These are phyloP conservation scores for Dimargaris xerosporica DNA, from an alignment of 192 early-diverging fungal genomes.

Conservation along the genomic window DNA sequence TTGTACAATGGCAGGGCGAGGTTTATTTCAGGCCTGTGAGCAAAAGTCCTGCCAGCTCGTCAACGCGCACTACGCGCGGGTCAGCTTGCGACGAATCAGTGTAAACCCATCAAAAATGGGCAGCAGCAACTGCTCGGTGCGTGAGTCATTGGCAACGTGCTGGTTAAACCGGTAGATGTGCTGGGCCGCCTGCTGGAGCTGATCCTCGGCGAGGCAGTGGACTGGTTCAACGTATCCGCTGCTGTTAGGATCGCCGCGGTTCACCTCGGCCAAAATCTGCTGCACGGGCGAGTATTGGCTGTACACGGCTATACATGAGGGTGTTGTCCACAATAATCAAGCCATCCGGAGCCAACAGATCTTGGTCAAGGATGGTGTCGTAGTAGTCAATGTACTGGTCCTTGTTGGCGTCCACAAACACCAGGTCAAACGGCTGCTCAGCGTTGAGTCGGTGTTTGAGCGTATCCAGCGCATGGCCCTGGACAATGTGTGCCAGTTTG, in stretches of 20 bases:
- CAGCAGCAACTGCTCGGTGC: constrained; percentile 38
- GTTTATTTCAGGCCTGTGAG: too few species aligned
- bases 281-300: not conserved
- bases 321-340: constrained; percentile 53
- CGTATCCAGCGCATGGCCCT: constrained; percentile 27
- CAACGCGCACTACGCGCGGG: too few species aligned
- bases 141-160: constrained; percentile 38
- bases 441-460: constrained; percentile 19
- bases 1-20: too few species aligned
- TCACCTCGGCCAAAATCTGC: not conserved
- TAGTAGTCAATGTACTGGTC: constrained; percentile 44
- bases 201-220: not conserved
- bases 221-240: too few species aligned
- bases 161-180: constrained; percentile 42
- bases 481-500: constrained; percentile 26
- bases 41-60: too few species aligned
- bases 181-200: not conserved
- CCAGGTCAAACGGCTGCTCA: constrained; percentile 34
- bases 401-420: constrained; percentile 64
- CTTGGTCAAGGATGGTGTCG: constrained; percentile 37
- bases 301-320: constrained; percentile 12
- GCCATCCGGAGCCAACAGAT: constrained; percentile 35
- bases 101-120: constrained; percentile 50
- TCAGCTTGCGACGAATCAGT: constrained; percentile 14
- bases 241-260: not conserved